phyloP scores from a whole-genome alignment of 768 basidiomycete species.

The Leccinellum rugosiceps region DNA sequence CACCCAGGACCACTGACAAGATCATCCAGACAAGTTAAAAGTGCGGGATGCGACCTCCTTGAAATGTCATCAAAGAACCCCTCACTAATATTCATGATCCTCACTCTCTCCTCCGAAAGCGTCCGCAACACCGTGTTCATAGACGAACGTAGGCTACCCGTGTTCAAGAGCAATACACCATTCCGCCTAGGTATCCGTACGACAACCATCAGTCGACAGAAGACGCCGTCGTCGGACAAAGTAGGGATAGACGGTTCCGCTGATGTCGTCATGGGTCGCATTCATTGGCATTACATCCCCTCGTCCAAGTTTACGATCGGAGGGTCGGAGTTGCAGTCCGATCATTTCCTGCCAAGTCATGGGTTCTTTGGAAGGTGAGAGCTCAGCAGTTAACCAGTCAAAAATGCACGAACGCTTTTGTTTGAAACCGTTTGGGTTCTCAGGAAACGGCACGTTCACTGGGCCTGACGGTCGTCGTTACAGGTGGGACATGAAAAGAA shows the following conservation, averaged over 20 bases:
- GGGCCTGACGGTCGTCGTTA: slow-evolving; percentile 33
- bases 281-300: slow-evolving; percentile 30
- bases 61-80: neutral
- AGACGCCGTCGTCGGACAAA: neutral
- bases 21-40: slow-evolving; percentile 1
- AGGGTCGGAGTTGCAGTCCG: slow-evolving; percentile 24
- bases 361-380: slow-evolving; percentile 20
- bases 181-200: slow-evolving; percentile 15
- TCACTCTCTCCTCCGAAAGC: slow-evolving; percentile 24
- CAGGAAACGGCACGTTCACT: slow-evolving; percentile 29
- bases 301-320: slow-evolving; percentile 31
- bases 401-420: neutral
- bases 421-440: neutral
- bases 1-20: no score
- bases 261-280: slow-evolving; percentile 27
- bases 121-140: slow-evolving; percentile 28
- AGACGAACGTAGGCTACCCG: slow-evolving; percentile 23
- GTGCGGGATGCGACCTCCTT: neutral
- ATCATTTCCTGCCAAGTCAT: slow-evolving; percentile 21
- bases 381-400: neutral
- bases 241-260: slow-evolving; percentile 17
- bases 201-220: slow-evolving; percentile 19
- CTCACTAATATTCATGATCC: slow-evolving; percentile 14
- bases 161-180: slow-evolving; percentile 30
- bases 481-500: slow-evolving; percentile 25